Evolutionary conservation across 2,329 filamentous ascomycete species (phyloP).

Genomic region (Pseudogymnoascus verrucosus): DNA sequence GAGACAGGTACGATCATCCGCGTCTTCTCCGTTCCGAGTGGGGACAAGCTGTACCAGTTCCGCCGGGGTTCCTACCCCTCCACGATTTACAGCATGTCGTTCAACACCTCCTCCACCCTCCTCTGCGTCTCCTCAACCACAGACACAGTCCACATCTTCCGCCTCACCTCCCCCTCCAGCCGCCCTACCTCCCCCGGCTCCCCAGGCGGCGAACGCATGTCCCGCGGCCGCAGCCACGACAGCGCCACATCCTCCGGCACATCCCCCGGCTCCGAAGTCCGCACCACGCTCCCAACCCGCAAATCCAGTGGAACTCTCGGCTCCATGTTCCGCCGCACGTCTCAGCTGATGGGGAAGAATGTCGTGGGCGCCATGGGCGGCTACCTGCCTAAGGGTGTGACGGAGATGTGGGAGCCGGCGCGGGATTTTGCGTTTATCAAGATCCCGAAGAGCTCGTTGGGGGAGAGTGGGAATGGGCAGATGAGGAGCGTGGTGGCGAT

Average conservation of each 20-base stretch:
- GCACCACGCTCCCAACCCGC: constrained; percentile 28
- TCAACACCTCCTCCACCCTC: constrained; percentile 87
- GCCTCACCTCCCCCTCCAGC: constrained; percentile 41
- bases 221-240: constrained; percentile 41
- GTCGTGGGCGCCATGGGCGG: constrained; percentile 84
- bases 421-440: constrained; percentile 97
- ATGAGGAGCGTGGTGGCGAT: constrained; percentile 92
- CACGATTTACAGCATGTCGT: constrained; percentile 97
- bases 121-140: constrained; percentile 93
- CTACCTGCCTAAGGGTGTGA: constrained; percentile 86
- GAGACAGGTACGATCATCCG: constrained; percentile 97
- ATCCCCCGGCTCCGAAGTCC: constrained; percentile 24
- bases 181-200: constrained; percentile 25
- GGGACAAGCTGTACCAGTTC: constrained; percentile 93
- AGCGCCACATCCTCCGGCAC: constrained; percentile 34
- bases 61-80: constrained; percentile 90
- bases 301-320: constrained; percentile 70
- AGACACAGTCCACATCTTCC: constrained; percentile 95
- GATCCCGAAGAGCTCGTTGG: constrained; percentile 56
- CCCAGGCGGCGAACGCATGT: constrained; percentile 18
- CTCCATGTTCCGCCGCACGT: constrained; percentile 87
- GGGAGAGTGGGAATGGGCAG: constrained; percentile 39
- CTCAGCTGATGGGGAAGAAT: constrained; percentile 82
- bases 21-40: constrained; percentile 85
- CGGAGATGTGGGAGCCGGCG: constrained; percentile 94